phyloP scores from a whole-genome alignment of 257 asterid species.

The Coffea canephora region DNA sequence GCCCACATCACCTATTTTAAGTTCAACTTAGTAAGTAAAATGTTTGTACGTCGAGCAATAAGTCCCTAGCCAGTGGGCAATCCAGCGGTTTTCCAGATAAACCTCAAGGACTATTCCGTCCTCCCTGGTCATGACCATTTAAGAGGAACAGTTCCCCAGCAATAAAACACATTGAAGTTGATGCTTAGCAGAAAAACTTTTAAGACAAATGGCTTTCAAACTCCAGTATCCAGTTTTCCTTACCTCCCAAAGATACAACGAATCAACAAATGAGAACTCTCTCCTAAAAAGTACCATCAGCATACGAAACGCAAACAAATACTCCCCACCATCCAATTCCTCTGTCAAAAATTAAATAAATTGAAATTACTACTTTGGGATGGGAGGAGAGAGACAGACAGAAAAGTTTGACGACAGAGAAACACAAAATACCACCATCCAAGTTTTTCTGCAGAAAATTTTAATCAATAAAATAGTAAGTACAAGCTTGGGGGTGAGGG shows the following conservation, averaged over 20 bases:
- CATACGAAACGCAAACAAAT: constrained; percentile 95
- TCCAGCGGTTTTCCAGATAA: constrained; percentile 1
- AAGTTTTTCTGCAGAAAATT: background rate
- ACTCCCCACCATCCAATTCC: constrained; percentile 96
- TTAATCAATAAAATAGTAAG: background rate
- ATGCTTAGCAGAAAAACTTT: background rate
- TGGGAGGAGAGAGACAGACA: constrained; percentile 14
- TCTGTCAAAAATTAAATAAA: constrained; percentile 42
- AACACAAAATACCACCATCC: background rate
- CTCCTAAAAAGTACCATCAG: constrained; percentile 94
- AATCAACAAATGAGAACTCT: constrained; percentile 90
- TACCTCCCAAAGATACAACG: constrained; percentile 97
- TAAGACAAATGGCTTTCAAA: background rate
- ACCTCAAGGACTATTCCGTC: background rate
- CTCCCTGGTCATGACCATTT: background rate
- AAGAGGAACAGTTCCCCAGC: background rate
- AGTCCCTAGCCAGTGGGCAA: background rate
- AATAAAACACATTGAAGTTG: background rate
- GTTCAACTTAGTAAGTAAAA: background rate
- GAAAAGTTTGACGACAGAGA: background rate
- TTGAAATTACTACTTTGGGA: constrained; percentile 16
- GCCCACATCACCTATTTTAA: constrained; percentile 90
- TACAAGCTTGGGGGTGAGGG: background rate
- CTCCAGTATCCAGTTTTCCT: constrained; percentile 4
- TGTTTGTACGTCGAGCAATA: background rate